These are phyloP conservation scores for Actinomucor elegans DNA, from an alignment of 371 early-diverging fungal genomes.

Conservation along the genomic window DNA sequence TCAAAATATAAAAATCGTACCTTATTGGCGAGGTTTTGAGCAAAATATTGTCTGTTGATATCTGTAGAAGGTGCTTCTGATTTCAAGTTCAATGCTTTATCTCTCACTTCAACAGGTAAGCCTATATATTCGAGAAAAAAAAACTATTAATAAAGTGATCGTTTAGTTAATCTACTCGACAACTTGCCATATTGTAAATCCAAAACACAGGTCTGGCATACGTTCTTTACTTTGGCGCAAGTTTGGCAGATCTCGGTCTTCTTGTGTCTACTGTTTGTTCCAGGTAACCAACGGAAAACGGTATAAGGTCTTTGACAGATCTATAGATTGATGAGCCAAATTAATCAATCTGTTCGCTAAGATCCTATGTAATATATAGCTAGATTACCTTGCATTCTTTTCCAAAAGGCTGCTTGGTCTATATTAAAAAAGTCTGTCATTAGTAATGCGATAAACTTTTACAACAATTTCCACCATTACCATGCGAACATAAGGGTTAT, in stretches of 20 bases:
- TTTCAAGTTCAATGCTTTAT: slow-evolving; percentile 76
- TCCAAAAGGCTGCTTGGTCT: slow-evolving; percentile 81
- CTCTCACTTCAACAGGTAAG: slow-evolving; percentile 92
- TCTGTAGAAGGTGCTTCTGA: slow-evolving; percentile 80
- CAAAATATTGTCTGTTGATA: slow-evolving; percentile 88
- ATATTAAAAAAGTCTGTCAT: not conserved
- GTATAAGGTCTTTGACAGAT: slow-evolving; percentile 93
- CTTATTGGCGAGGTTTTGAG: slow-evolving; percentile 81
- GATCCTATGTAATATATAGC: too few species aligned
- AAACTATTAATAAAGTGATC: not conserved
- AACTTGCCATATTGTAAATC: slow-evolving; percentile 88
- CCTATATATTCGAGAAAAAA: slow-evolving; percentile 34
- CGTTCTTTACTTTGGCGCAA: slow-evolving; percentile 96
- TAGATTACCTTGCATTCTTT: slow-evolving; percentile 93
- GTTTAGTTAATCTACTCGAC: not conserved
- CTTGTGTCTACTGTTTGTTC: slow-evolving; percentile 91
- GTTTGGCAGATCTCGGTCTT: slow-evolving; percentile 97
- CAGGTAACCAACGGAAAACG: slow-evolving; percentile 96
- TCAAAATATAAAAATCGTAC: slow-evolving; percentile 35
- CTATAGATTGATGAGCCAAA: slow-evolving; percentile 23
- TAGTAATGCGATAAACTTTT: not conserved
- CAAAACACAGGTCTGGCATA: slow-evolving; percentile 95
- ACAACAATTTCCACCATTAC: slow-evolving; percentile 31
- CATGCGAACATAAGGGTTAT: slow-evolving; percentile 98
- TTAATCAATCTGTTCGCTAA: not conserved